phyloP scores from a whole-genome alignment of 352 stramenopile species.

The Pythium plurisporium region DNA sequence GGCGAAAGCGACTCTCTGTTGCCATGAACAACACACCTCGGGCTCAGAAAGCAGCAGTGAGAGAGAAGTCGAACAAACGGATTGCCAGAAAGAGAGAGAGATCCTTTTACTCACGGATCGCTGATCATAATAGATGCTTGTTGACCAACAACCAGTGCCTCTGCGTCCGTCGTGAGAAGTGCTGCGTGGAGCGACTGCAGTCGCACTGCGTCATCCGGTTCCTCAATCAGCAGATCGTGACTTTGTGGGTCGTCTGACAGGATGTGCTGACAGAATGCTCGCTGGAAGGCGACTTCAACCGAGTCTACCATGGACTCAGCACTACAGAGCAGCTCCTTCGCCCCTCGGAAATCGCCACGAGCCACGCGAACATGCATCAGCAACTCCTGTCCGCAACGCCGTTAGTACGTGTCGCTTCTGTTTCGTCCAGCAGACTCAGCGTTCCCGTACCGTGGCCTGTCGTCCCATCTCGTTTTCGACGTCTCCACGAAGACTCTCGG shows the following conservation, averaged over 20 bases:
- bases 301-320: not conserved
- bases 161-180: not conserved
- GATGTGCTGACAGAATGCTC: not conserved
- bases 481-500: conserved; percentile 14
- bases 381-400: conserved; percentile 28
- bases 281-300: not conserved
- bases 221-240: too few relatives aligned
- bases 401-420: not conserved
- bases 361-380: conserved; percentile 37
- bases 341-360: conserved; percentile 20
- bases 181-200: not conserved
- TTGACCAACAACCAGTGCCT: not conserved
- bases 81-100: not conserved
- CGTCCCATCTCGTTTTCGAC: conserved; percentile 18
- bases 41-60: too few relatives aligned
- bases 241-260: not conserved
- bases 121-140: not conserved
- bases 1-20: conserved; percentile 4
- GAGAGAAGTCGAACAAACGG: not conserved
- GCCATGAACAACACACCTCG: too few relatives aligned
- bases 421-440: not conserved
- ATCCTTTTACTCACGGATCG: not conserved
- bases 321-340: conserved; percentile 15
- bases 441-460: not conserved
- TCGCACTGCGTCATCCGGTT: not conserved